These are phyloP conservation scores for Priceomyces castillae DNA, from an alignment of 805 yeast genomes.

Conservation along the genomic window DNA sequence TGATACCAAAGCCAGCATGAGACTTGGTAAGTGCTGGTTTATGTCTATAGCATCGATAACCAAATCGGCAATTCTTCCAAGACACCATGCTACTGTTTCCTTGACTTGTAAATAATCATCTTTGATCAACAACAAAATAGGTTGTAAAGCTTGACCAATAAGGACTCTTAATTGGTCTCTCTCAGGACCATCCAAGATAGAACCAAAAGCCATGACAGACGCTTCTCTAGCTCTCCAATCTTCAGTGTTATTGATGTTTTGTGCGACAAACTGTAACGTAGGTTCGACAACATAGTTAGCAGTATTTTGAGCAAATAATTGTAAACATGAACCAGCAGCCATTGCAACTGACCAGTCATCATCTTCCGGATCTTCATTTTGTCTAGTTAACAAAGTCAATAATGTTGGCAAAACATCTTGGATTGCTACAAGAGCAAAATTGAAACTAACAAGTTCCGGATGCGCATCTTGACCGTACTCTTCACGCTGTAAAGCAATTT, in stretches of 20 bases:
- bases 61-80: conserved; percentile 91
- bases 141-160: conserved; percentile 78
- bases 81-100: conserved; percentile 98
- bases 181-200: conserved; percentile 93
- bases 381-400: conserved; percentile 74
- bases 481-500: conserved; percentile 64
- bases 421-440: conserved; percentile 83
- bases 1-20: conserved; percentile 66
- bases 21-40: conserved; percentile 61
- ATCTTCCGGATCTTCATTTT: conserved; percentile 89
- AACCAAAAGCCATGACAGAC: conserved; percentile 98
- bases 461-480: conserved; percentile 51
- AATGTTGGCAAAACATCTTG: conserved; percentile 86
- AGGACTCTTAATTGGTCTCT: conserved; percentile 61
- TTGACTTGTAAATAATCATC: conserved; percentile 83
- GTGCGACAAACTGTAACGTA: conserved; percentile 78
- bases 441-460: conserved; percentile 53
- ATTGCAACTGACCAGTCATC: conserved; percentile 97
- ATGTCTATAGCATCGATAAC: conserved; percentile 74
- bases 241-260: conserved; percentile 48
- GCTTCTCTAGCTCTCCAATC: conserved; percentile 92
- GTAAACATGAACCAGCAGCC: conserved; percentile 98
- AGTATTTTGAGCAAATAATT: conserved; percentile 87
- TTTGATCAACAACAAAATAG: conserved; percentile 68
- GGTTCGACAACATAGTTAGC: conserved; percentile 85